Percentiles rank a stretch among this genome's conserved stretches.
Evolutionary conservation across 148 eudicot genomes (phyloP).

Genomic region (Fallopia convolvulus): DNA sequence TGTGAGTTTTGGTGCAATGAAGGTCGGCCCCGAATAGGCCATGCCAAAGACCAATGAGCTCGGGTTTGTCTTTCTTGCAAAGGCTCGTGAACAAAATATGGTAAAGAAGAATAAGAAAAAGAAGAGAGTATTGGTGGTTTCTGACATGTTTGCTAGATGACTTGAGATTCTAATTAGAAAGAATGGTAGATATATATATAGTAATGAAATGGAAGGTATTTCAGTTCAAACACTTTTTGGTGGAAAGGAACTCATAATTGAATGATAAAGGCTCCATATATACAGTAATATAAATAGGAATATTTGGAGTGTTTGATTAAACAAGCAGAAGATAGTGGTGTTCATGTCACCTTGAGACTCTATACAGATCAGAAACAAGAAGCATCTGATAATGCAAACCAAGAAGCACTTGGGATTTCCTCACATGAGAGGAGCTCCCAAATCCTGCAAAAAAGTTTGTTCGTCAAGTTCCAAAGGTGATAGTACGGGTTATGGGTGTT

Average conservation of each 20-base stretch:
- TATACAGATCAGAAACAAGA: not conserved
- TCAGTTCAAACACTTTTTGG: not conserved
- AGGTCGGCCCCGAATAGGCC: constrained; percentile 24
- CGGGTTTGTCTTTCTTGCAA: constrained; percentile 22
- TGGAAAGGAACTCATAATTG: not conserved
- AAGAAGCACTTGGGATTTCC: not conserved
- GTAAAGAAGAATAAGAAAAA: not conserved
- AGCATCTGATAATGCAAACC: not conserved
- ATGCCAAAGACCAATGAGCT: constrained; percentile 28
- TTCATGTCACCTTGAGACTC: not conserved
- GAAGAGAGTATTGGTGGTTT: not conserved
- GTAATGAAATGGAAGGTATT: not conserved
- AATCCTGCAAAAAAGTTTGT: not conserved
- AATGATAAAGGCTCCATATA: not conserved
- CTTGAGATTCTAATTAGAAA: not conserved
- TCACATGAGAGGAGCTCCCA: not conserved
- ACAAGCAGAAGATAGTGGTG: not conserved
- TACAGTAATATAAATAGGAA: not conserved
- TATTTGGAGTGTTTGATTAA: not conserved
- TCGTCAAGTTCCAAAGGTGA: not conserved
- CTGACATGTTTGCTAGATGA: not conserved
- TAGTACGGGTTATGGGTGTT: not conserved
- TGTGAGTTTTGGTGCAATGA: constrained; percentile 17
- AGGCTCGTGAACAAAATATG: constrained; percentile 11
- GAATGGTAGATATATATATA: not conserved